Conservation (phyloP, 768 basidiomycete genomes). For the Pleurotus giganteus region DNA sequence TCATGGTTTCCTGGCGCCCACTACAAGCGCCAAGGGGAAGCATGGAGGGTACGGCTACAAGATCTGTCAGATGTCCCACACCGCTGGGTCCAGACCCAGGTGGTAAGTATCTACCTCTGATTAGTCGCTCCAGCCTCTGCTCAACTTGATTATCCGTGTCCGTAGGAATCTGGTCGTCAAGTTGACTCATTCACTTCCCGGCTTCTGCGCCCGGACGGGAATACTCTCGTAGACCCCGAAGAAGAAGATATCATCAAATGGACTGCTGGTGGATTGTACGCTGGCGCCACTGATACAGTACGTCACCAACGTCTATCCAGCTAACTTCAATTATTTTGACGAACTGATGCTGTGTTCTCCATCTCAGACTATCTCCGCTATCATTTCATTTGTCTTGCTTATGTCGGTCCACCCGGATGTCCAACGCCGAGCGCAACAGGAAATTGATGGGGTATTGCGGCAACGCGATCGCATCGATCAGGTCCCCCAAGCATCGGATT, state of each 20-base stretch:
- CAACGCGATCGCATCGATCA: background rate
- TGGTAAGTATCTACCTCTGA: constrained; percentile 24
- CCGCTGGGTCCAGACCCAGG: constrained; percentile 43
- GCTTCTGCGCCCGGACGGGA: constrained; percentile 27
- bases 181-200: constrained; percentile 44
- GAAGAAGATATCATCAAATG: constrained; percentile 48
- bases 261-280: constrained; percentile 48
- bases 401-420: constrained; percentile 46
- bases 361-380: constrained; percentile 44
- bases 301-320: constrained; percentile 1
- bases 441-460: constrained; percentile 31
- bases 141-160: background rate
- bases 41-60: constrained; percentile 35
- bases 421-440: constrained; percentile 35
- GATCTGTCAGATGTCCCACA: constrained; percentile 37
- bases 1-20: constrained; percentile 45
- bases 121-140: background rate
- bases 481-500: constrained; percentile 29
- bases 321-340: background rate
- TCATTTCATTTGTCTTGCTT: constrained; percentile 44
- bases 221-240: constrained; percentile 22
- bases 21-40: constrained; percentile 45
- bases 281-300: constrained; percentile 45
- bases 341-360: constrained; percentile 6
- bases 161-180: constrained; percentile 28